Base-by-base conservation (phyloP, 345 rosid genomes). In the Acer saccharum region DNA sequence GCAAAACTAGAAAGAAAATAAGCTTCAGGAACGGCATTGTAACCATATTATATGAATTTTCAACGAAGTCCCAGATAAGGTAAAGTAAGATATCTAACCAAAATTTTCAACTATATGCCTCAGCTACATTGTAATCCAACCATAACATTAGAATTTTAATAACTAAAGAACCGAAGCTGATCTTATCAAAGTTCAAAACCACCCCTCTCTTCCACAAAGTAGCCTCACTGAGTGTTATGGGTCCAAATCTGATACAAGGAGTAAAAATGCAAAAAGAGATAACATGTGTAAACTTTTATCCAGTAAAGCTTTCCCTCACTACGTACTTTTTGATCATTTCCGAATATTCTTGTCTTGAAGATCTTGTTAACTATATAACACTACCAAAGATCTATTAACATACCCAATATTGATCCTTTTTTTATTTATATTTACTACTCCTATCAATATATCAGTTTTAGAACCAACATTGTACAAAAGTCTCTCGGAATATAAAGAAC, bases 1-100 rank as follows among this genome's bases (percentile, higher is more conserved):
- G 94, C 77, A 81, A 54, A 58, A 78, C 41, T 73, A 66, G 29
- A 69, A 72, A 65, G 41, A 71, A 52, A 66, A 35, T 48, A 23
- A 69, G 74, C 43, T 50, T 74, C 41, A 20, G 16, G 23, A 48
- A 14, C 52, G 62, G 62, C 52, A 43, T 9, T 20, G 62, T 6
- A 43, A 52, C 10, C 35, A 50, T 68, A 55, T 74, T 65, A 62
- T 17, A 61, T 14, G 10, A 69, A 79, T 58, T 58, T 52, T 71
- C 55, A 65, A 41, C 46, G 29, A 58, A 46, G 70, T 10, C 14
- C n/a, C 29, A 6, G 1, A 18, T 9, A 27, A 48, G 44, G 16
- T 46, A 16, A 44, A 21, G 10, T 21, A 62, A 13, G 16, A 62
- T 13, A 68, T 44, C 72, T 1, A n/a, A 21, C 17, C 17, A 46